Percentiles rank a stretch among this genome's conserved stretches.
These are phyloP conservation scores for Diatrype stigma DNA, from an alignment of 2,329 filamentous ascomycete genomes.

Conservation along the genomic window DNA sequence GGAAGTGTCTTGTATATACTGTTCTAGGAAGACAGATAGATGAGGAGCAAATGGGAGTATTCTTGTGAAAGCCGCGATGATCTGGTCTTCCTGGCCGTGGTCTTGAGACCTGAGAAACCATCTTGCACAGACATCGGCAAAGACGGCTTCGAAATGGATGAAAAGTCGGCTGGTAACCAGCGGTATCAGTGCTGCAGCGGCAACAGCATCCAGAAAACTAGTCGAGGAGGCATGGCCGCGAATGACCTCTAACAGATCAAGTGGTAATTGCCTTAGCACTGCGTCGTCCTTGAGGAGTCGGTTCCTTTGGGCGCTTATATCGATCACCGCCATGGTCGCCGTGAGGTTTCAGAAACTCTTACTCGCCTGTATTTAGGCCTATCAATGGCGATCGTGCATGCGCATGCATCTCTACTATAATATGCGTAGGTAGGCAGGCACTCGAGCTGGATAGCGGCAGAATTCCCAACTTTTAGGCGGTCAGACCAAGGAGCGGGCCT, in stretches of 20 bases:
- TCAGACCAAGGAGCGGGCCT: not conserved
- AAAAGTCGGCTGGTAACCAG: slow-evolving; percentile 70
- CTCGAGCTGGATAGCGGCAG: not conserved
- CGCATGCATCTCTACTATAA: not conserved
- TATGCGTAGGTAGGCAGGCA: not conserved
- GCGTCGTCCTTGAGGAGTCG: slow-evolving; percentile 52
- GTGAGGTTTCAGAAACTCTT: not conserved
- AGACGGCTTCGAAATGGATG: slow-evolving; percentile 66
- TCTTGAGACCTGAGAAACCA: slow-evolving; percentile 57
- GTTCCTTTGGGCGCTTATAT: slow-evolving; percentile 51
- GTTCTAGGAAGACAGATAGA: slow-evolving; percentile 66
- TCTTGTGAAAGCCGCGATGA: slow-evolving; percentile 71
- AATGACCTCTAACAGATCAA: slow-evolving; percentile 66
- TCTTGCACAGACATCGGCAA: slow-evolving; percentile 77
- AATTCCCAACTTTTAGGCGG: slow-evolving; percentile 6
- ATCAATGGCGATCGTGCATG: not conserved
- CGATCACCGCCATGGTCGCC: slow-evolving; percentile 48
- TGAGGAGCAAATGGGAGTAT: slow-evolving; percentile 79
- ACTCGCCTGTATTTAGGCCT: not conserved
- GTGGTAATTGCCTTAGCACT: slow-evolving; percentile 58
- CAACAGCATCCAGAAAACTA: slow-evolving; percentile 67
- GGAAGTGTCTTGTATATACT: slow-evolving; percentile 32
- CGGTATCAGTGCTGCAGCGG: slow-evolving; percentile 64
- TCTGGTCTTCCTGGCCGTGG: slow-evolving; percentile 33
- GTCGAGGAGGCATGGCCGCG: slow-evolving; percentile 50